Percentiles rank a stretch among this genome's conserved stretches.
These are phyloP conservation scores for Podospora tetraspora DNA, from an alignment of 495 filamentous ascomycete genomes.

Conservation along the genomic window DNA sequence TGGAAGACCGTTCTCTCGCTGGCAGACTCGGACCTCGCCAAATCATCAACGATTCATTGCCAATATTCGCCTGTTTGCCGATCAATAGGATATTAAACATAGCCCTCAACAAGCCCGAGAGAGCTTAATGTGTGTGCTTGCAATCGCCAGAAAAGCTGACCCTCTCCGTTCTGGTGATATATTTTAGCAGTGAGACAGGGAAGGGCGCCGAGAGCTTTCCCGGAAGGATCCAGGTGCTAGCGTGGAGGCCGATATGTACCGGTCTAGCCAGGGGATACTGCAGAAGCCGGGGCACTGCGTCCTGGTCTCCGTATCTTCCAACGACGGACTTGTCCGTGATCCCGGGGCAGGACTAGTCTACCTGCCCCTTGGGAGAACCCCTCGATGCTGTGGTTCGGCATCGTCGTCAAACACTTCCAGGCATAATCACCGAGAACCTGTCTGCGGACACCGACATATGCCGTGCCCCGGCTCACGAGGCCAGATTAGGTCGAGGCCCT, in stretches of 20 bases:
- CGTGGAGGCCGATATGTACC: neutral
- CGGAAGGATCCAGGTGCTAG: neutral
- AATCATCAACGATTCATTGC: neutral
- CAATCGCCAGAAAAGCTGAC: neutral
- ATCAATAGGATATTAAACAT: neutral
- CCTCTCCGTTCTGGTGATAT: neutral
- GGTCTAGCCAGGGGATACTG: too few relatives aligned
- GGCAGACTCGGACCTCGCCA: neutral
- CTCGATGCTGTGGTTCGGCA: too few relatives aligned
- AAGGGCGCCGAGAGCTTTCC: too few relatives aligned
- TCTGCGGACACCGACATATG: neutral
- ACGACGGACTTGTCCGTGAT: neutral
- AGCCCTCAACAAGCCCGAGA: too few relatives aligned
- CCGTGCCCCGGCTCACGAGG: neutral
- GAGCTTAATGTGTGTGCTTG: too few relatives aligned
- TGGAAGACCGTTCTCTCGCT: neutral
- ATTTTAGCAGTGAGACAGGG: too few relatives aligned
- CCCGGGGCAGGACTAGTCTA: neutral
- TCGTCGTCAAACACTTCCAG: neutral
- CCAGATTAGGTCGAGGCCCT: neutral
- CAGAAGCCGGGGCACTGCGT: neutral
- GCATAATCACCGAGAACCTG: neutral
- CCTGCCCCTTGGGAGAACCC: neutral
- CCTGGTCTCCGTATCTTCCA: too few relatives aligned
- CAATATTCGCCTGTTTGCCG: neutral